Conservation (phyloP, 345 rosid genomes). For the Lepidium didymum region DNA sequence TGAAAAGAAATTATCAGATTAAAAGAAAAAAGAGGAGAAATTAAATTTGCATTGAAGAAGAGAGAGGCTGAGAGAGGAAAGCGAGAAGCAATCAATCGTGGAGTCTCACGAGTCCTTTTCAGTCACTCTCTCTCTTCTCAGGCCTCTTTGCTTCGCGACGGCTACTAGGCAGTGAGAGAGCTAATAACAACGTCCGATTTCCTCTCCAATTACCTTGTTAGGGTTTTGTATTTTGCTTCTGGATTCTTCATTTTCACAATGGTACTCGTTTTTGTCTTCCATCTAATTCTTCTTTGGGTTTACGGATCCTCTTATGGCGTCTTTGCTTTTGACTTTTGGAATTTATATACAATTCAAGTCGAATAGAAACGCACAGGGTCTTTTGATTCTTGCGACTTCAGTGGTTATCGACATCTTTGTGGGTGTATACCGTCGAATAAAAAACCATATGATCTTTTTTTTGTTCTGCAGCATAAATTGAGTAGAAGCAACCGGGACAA, state of each 20-base stretch:
- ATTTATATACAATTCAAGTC: background rate
- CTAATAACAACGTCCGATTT: background rate
- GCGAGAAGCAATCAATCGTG: conserved; percentile 14
- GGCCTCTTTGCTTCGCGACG: background rate
- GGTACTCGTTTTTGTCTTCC: conserved; percentile 20
- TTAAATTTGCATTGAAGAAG: background rate
- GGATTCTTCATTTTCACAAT: conserved; percentile 14
- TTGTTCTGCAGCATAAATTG: conserved; percentile 55
- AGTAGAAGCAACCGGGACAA: conserved; percentile 82
- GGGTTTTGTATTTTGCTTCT: background rate
- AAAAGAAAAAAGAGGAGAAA: background rate
- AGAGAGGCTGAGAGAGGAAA: conserved; percentile 21
- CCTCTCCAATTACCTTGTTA: conserved; percentile 4
- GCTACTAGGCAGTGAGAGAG: background rate
- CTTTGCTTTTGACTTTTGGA: background rate
- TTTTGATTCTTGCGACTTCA: background rate
- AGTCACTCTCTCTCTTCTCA: conserved; percentile 19
- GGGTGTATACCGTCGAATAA: too few relatives aligned
- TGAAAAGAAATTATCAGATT: background rate
- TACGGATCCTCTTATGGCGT: background rate
- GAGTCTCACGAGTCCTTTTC: conserved; percentile 13
- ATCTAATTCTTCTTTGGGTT: background rate
- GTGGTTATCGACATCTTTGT: background rate
- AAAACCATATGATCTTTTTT: background rate
- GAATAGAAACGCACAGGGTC: background rate